Conservation (phyloP, 164 flowering plant genomes). For the Berberis vulgaris region DNA sequence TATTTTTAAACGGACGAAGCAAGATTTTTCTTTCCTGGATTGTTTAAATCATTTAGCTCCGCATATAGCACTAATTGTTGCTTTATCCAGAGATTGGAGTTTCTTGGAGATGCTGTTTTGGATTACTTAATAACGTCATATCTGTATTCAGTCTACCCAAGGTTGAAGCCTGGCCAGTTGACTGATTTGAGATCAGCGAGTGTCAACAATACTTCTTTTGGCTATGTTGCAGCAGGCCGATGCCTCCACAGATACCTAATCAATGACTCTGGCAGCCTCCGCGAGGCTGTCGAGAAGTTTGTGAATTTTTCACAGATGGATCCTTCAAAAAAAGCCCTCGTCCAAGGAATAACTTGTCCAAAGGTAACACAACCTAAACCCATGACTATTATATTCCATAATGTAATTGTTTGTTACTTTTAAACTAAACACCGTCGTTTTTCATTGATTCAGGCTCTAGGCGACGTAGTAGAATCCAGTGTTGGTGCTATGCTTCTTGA, state of each 20-base stretch:
- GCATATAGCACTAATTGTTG: no score
- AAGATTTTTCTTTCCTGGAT: no score
- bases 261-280: no score
- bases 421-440: neutral
- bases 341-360: neutral
- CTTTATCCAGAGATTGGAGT: neutral
- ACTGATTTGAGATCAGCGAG: no score
- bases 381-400: no score
- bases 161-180: neutral
- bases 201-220: neutral
- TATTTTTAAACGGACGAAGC: no score
- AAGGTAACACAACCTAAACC: neutral
- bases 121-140: constrained; percentile 1
- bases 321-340: neutral
- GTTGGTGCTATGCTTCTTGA: neutral
- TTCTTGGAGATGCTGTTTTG: neutral
- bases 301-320: no score
- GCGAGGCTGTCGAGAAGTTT: no score
- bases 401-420: no score
- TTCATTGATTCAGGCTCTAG: neutral
- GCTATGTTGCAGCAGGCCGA: neutral
- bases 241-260: no score
- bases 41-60: no score
- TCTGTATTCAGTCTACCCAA: constrained; percentile 1
- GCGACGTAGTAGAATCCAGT: neutral